Conservation (phyloP, 768 basidiomycete species). For the Trametes cinnabarina region DNA sequence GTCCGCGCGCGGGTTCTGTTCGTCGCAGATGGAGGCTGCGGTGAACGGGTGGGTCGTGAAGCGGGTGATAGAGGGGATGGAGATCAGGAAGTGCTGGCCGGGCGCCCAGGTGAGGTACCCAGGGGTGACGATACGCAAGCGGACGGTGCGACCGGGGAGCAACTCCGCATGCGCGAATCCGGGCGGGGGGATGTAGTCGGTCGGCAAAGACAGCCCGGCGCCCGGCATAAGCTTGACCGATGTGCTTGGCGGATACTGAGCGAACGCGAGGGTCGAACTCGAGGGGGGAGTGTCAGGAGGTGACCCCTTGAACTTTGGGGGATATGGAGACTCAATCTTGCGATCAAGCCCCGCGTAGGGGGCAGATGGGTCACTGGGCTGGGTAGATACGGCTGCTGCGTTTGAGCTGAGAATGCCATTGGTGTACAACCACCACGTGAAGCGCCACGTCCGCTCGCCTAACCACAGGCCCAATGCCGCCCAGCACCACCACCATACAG, state of each 20-base stretch:
- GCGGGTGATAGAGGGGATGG: slow-evolving; percentile 59
- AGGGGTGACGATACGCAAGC: slow-evolving; percentile 60
- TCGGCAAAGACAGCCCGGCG: slow-evolving; percentile 10
- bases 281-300: background rate
- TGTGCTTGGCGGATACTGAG: slow-evolving; percentile 8
- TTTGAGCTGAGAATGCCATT: slow-evolving; percentile 50
- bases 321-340: background rate
- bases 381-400: background rate
- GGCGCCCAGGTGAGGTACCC: slow-evolving; percentile 64
- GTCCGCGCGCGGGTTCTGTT: slow-evolving; percentile 40
- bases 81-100: slow-evolving; percentile 76
- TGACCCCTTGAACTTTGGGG: background rate
- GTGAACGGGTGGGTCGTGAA: slow-evolving; percentile 75
- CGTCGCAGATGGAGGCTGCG: slow-evolving; percentile 57
- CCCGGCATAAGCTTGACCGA: background rate
- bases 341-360: background rate
- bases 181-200: slow-evolving; percentile 49
- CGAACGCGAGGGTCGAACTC: background rate
- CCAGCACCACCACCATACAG: slow-evolving; percentile 68
- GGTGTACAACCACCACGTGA: slow-evolving; percentile 51
- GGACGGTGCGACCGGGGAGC: slow-evolving; percentile 66
- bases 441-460: slow-evolving; percentile 58
- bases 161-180: slow-evolving; percentile 71
- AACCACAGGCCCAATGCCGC: slow-evolving; percentile 60
- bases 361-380: background rate